Evolutionary conservation across 2,329 filamentous ascomycete species (phyloP).

Genomic region (Neurospora sp.): DNA sequence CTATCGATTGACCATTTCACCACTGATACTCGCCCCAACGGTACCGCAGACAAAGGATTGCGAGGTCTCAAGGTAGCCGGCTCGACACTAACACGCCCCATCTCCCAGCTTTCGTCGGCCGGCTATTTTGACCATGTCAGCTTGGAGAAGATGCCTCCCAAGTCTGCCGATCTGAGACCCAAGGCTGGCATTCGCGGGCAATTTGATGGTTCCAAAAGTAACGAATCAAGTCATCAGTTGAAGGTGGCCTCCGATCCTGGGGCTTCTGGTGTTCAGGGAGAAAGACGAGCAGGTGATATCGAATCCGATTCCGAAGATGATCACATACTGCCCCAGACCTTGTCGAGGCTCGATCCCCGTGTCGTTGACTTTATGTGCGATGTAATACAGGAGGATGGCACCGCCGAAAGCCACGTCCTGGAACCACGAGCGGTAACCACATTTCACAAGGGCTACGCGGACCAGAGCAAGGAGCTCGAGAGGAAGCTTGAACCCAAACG

Average conservation of each 20-base stretch:
- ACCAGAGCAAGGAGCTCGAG: conserved; percentile 23
- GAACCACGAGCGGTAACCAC: conserved; percentile 28
- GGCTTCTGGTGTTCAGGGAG: conserved; percentile 9
- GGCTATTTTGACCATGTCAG: conserved; percentile 24
- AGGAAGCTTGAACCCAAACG: conserved; percentile 22
- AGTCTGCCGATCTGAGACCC: conserved; percentile 15
- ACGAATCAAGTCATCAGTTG: conserved; percentile 8
- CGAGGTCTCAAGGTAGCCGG: conserved; percentile 17
- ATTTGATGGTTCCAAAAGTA: conserved; percentile 9
- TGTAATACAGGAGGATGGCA: conserved; percentile 46
- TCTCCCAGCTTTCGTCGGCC: conserved; percentile 25
- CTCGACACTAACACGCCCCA: conserved; percentile 21
- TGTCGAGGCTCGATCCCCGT: conserved; percentile 44
- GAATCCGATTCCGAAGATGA: conserved; percentile 22
- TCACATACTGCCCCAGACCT: conserved; percentile 43
- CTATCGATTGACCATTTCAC: conserved; percentile 25
- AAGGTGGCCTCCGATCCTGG: conserved; percentile 1
- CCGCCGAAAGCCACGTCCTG: conserved; percentile 38
- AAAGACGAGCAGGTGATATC: conserved; percentile 5
- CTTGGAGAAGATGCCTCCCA: conserved; percentile 24
- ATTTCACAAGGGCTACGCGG: conserved; percentile 19
- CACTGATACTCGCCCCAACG: conserved; percentile 17
- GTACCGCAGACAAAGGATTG: conserved; percentile 11
- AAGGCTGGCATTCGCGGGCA: conserved; percentile 13
- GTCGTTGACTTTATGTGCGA: conserved; percentile 53